phyloP scores from a whole-genome alignment of 208 protist genomes.

The Trypanosoma platydactyli region DNA sequence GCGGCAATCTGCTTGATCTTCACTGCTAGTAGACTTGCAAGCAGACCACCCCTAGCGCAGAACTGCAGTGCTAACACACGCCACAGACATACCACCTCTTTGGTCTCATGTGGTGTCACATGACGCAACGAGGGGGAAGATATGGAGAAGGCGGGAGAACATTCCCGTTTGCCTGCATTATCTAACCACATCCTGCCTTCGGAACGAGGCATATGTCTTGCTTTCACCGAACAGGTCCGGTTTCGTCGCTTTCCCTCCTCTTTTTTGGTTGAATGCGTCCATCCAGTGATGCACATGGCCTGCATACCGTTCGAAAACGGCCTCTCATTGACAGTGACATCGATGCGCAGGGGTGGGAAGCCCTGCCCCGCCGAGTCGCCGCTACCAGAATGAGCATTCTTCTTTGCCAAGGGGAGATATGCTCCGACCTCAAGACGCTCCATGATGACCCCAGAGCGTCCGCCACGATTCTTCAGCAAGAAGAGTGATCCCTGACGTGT shows the following conservation, averaged over 20 bases:
- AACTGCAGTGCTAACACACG: conserved; percentile 16
- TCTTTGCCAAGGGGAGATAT: background rate
- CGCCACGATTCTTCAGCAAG: conserved; percentile 9
- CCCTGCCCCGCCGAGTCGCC: background rate
- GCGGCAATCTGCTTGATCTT: conserved; percentile 19
- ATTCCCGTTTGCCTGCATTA: no score
- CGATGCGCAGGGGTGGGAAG: background rate
- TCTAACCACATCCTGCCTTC: no score
- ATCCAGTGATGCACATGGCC: conserved; percentile 17
- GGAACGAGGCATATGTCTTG: no score
- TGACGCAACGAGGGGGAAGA: background rate
- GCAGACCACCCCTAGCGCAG: background rate
- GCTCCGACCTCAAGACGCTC: conserved; percentile 16
- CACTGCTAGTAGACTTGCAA: conserved; percentile 8
- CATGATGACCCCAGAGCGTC: background rate
- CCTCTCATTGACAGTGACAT: conserved; percentile 7
- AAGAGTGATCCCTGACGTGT: conserved; percentile 7
- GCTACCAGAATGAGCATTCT: background rate
- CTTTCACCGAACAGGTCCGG: no score
- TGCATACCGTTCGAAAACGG: background rate
- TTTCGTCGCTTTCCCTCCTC: no score
- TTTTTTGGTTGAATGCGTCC: background rate
- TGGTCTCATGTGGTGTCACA: background rate
- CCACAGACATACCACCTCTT: background rate
- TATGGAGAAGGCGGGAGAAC: background rate